phyloP scores from a whole-genome alignment of 495 filamentous ascomycete genomes.

The Darksidea phi region DNA sequence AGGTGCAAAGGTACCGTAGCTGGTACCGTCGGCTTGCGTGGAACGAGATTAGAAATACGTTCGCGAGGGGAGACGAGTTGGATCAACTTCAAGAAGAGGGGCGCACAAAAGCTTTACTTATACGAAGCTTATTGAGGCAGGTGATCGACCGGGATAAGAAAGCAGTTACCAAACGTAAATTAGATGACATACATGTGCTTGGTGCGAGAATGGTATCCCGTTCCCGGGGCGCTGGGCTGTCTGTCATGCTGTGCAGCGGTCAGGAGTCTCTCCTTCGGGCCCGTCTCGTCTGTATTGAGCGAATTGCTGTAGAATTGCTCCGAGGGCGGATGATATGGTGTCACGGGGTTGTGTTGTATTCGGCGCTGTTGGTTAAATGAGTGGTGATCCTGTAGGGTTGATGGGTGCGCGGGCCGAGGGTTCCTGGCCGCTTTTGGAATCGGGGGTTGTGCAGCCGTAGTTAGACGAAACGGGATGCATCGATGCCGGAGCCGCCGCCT shows the following conservation, averaged over 20 bases:
- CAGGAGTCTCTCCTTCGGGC: no score
- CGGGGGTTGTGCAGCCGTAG: no score
- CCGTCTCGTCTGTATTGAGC: not conserved
- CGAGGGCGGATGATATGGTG: not conserved
- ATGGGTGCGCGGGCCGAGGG: not conserved
- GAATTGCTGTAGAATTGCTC: not conserved
- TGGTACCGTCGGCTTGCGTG: conserved; percentile 1
- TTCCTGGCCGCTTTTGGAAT: not conserved
- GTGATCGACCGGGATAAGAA: not conserved
- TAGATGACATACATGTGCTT: not conserved
- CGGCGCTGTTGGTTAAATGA: conserved; percentile 4
- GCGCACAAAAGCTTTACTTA: conserved; percentile 1
- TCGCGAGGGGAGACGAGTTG: not conserved
- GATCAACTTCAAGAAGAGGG: not conserved
- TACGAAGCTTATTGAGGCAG: not conserved
- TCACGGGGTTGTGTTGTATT: not conserved
- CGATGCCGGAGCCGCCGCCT: no score
- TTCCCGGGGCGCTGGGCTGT: not conserved
- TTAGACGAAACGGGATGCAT: no score
- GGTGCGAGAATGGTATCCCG: not conserved
- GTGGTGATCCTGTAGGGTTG: not conserved
- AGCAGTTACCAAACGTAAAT: not conserved
- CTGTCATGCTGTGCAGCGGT: not conserved
- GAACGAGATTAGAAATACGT: not conserved
- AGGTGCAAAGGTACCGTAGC: conserved; percentile 23